Base-by-base conservation (phyloP, 345 rosid species). In the Garcia nutans region DNA sequence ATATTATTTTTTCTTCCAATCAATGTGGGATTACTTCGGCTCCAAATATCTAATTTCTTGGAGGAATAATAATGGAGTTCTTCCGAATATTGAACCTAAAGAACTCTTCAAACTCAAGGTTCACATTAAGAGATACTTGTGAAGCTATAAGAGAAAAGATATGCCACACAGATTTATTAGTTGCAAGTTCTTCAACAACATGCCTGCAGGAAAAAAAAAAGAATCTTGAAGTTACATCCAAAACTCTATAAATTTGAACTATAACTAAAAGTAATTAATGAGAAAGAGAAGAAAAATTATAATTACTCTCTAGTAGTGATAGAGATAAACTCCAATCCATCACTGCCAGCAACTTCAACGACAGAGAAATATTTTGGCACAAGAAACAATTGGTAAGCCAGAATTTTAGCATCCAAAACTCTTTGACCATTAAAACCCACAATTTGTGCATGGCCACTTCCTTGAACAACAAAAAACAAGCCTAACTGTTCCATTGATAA, bases 161-260 rank as follows among this genome's bases (percentile, higher is more conserved):
- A 64, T 64, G 73, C 77, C 80, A 65, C 42, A 70, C 78, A 5
- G 84, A 84, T 12, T 65, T 45, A 73, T 69, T 61, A 5, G 71
- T 31, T 0, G 71, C 80, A 1, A 84, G 16, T 50, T 78, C 82
- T 19, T 72, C 80, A 2, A 67, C 52, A 1, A 49, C 28, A 16
- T 52, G 65, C 60, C 80, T 78, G 78, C 76, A 61, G 5, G 5
- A 26, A 70, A 65, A 7, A 37, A 33, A 33, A 33, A n/a, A n/a
- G n/a, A n/a, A n/a, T 1, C 2, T 33, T 33, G 37, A 33, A 33
- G 2, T 33, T 1, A 3, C 2, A 3, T 33, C 37, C 4, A 33
- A 33, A 33, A 33, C 2, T 33, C 4, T 33, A 5, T 33, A 33
- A 33, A 33, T 33, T 33, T 3, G 37, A 75, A 68, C 54, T 78